Evolutionary conservation across 768 basidiomycete genomes (phyloP).

Genomic region (Tylopilus sp.): DNA sequence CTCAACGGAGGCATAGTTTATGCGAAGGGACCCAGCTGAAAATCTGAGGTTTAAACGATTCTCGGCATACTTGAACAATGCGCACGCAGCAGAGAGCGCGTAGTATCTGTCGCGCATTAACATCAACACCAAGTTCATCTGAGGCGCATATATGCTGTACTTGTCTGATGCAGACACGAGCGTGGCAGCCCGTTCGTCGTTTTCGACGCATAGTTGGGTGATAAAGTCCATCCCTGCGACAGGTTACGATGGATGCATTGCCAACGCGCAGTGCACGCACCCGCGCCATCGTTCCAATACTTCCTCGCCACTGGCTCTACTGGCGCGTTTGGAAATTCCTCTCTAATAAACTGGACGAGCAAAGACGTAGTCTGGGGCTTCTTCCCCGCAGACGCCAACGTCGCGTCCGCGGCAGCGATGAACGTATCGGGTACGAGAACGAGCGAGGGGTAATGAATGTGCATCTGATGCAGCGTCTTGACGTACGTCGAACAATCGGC

Average conservation of each 20-base stretch:
- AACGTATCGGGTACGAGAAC: conserved; percentile 85
- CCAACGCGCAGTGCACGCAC: conserved; percentile 34
- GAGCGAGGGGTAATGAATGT: conserved; percentile 64
- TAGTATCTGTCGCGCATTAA: conserved; percentile 60
- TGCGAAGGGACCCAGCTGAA: conserved; percentile 63
- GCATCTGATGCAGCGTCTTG: conserved; percentile 84
- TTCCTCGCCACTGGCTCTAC: conserved; percentile 71
- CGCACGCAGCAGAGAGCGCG: conserved; percentile 79
- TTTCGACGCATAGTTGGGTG: conserved; percentile 71
- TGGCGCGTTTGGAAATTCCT: conserved; percentile 67
- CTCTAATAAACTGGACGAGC: conserved; percentile 67
- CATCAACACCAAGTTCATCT: conserved; percentile 2
- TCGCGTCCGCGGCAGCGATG: conserved; percentile 53
- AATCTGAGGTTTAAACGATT: conserved; percentile 66
- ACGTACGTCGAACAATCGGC: conserved; percentile 87
- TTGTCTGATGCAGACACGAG: conserved; percentile 78
- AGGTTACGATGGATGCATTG: not conserved
- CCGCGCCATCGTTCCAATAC: conserved; percentile 84
- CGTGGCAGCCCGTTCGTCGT: conserved; percentile 78
- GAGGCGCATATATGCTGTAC: conserved; percentile 44
- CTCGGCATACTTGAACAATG: conserved; percentile 85
- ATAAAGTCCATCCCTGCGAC: conserved; percentile 72
- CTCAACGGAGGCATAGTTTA: conserved; percentile 75
- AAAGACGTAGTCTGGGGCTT: conserved; percentile 49
- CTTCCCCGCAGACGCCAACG: conserved; percentile 42